Evolutionary conservation across 2,329 filamentous ascomycete species (phyloP), one percentile per base, ranked within the genome.

Genomic region (Fusarium staphyleae): DNA sequence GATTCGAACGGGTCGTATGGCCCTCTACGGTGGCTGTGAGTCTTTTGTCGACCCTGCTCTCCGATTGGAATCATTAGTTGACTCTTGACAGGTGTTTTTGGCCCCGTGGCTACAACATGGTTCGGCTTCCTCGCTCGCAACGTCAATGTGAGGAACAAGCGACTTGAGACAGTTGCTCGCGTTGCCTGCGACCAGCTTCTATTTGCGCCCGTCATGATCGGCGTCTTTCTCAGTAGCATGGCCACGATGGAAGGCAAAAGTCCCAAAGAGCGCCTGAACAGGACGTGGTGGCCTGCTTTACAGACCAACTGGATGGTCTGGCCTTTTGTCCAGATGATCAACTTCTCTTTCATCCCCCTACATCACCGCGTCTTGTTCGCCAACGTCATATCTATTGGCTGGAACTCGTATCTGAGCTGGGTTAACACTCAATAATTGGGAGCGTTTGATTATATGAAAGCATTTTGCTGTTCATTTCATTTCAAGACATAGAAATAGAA

Each of bases 241-340:
- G 90, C 92, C 13, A 81, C 88, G 55, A 81, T 95, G 74, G 91
- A 96, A 75, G 90, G 91, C 19, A 69, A 69, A 26, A 75, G 73
- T 50, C 75, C 78, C 22, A 52, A 77, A 66, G 84, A 92, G 68
- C 93, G 93, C 76, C 79, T 95, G 48, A 75, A 84, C 54, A 85
- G 82, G 67, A 88, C 83, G 55, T 97, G 92, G 76, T 74, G 76
- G 62, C 80, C 83, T 11, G 89, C 90, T 26, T 83, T 96, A 68
- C 82, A 82, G 72, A 88, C 90, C 72, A 97, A 96, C 78, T 91
- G 91, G 81, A 83, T 91, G 78, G 75, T 97, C 49, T 97, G 93
- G 93, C 93, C 93, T 3, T 79, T 81, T 59, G 91, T 96, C 49
- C 93, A 97, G 78, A 79, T 88, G 47, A 81, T 88, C 69, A 97